Base-by-base conservation (phyloP, 805 yeast genomes). In the Phaffomyces opuntiae region DNA sequence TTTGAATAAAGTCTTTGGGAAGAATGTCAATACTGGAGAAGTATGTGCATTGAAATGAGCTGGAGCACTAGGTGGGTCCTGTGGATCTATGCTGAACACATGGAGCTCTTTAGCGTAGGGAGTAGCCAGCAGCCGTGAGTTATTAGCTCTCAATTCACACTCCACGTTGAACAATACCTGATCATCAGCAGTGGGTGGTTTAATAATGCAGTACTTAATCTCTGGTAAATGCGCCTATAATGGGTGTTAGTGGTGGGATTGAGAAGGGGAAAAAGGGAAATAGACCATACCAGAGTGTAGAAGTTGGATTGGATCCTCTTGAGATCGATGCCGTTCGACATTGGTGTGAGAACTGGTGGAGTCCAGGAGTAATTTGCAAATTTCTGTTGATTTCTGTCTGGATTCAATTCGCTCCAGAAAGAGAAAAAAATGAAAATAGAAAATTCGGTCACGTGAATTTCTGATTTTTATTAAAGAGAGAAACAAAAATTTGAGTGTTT, bases 91-190 rank as follows among this genome's bases (percentile, higher is more conserved):
- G 36, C 71, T 65, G 44, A 71, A 71, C 9, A 71, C 61, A 74
- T 75, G 72, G 8, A 72, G 55, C 37, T 71, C 75, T 46, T 67
- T 66, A 9, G 71, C 61, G 32, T 68, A 60, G 3, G 69, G 55
- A 9, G 69, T 65, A 0, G 68, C 73, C 17, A 72, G 52, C 6
- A 60, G 63, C 36, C 60, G 61, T 8, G 69, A 62, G 39, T 67
- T 53, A 12, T 59, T 51, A 42, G 63, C 62, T 44, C 75, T 50
- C 35, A 71, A 44, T 13, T 57, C 52, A 1, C 71, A 52, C 48
- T 72, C 77, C 38, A 69, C 70, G 42, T 70, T 70, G 31, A 71
- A 57, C 7, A 72, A 59, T 52, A 67, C 58, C 45, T 70, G 73
- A 39, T 69, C 73, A 39, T 69, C 72, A 2, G 49, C 35, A 21